Evolutionary conservation across 2,329 filamentous ascomycete genomes (phyloP), one percentile per base, ranked within the genome.

Genomic region (Esteya vermicola): DNA sequence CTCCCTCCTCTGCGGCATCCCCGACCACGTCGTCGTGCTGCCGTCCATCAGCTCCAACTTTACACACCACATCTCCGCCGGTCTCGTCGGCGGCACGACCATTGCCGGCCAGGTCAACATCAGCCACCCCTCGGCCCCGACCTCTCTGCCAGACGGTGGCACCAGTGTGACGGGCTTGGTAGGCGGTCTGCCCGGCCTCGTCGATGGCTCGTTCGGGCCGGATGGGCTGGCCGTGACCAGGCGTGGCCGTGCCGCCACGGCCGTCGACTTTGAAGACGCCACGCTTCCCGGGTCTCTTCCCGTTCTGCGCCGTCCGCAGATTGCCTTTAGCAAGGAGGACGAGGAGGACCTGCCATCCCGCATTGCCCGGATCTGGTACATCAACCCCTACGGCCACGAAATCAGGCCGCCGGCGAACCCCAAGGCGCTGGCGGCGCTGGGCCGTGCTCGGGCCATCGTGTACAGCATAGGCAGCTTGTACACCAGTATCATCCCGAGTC

Each of bases 331-430:
- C 52, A 96, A 96, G 60, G 59, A 65, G 52, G 67, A 74, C 30
- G 79, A 85, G 46, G 75, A 83, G 45, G 83, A 89, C 40, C 66
- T 96, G 1, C 72, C 84, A 0, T 70, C 81, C 0, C 71, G 84
- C 22, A 93, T 96, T 49, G 68, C 78, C 40, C 65, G 88, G 3
- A 70, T 96, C 25, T 96, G 86, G 85, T 96, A 96, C 63, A 96
- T 96, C 62, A 96, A 95, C 53, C 89, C 89, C 0, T 96, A 95
- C 57, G 89, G 89, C n/a, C 85, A 95, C 55, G 88, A 95, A 58
- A 95, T 96, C 49, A 75, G 79, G 16, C 83, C 88, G 1, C 72
- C 78, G 0, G 82, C 85, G 3, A 96, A 94, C 52, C 78, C 85
- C 0, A 78, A 85, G 38, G 85, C 89, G 0, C 51, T 93, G 0